A percentile compares a stretch with the other conserved stretches of the same genome.
phyloP scores from a whole-genome alignment of 164 flowering plant genomes.

The Akebia trifoliata region DNA sequence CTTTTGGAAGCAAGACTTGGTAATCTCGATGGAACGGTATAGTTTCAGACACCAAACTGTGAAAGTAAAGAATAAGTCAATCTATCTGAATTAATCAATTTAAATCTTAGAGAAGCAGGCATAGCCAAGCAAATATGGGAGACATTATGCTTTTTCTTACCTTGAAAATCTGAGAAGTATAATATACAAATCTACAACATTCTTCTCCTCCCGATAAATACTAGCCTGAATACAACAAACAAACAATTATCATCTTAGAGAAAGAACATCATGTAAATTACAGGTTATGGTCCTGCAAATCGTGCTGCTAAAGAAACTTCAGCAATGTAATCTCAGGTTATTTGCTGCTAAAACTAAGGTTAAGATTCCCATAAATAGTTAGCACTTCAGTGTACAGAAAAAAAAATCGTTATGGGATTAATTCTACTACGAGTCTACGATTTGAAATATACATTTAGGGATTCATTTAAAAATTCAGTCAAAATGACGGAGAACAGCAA shows the following conservation, averaged over 20 bases:
- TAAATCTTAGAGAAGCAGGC: background rate
- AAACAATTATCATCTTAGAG: constrained; percentile 4
- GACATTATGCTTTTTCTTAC: constrained; percentile 27
- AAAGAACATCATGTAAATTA: background rate
- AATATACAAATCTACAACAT: constrained; percentile 77
- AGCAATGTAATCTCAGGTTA: no score
- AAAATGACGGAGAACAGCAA: no score
- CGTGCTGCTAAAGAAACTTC: background rate
- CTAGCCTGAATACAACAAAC: constrained; percentile 53
- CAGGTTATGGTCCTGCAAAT: background rate
- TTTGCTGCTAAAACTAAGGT: no score
- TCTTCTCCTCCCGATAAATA: constrained; percentile 77
- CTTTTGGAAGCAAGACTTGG: constrained; percentile 44
- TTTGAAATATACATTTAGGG: no score
- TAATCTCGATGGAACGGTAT: constrained; percentile 94
- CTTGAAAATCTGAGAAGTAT: constrained; percentile 91
- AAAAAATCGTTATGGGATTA: no score
- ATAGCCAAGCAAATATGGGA: background rate
- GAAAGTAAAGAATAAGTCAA: constrained; percentile 14
- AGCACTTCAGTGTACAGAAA: no score
- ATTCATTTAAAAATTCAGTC: no score
- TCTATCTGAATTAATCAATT: background rate
- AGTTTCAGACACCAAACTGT: constrained; percentile 89
- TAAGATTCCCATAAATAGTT: no score
- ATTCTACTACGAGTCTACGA: no score